phyloP scores from a whole-genome alignment of 441 rosid species.

The Manihot esculenta region DNA sequence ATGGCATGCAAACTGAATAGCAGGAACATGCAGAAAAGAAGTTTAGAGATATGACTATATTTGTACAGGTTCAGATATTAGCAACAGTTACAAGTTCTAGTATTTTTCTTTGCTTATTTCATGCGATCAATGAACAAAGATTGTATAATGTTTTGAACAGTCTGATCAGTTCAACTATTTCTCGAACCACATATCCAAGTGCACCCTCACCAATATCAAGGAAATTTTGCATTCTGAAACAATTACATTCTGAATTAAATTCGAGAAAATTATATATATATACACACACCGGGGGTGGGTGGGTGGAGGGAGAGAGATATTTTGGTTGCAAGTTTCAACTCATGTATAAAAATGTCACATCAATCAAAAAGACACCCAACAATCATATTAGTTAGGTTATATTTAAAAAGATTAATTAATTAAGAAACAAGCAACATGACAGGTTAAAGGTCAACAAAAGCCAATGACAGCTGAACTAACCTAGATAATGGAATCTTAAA shows the following conservation, averaged over 20 bases:
- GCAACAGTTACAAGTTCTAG: background rate
- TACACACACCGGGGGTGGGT: no score
- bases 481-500: no score
- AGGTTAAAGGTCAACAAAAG: no score
- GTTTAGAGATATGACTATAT: background rate
- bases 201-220: background rate
- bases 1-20: background rate
- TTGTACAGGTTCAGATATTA: background rate
- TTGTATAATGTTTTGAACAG: background rate
- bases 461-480: no score
- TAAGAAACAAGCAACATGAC: no score
- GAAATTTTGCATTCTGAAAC: background rate
- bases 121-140: background rate
- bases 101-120: background rate
- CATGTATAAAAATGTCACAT: background rate
- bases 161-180: background rate
- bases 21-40: background rate
- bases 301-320: no score
- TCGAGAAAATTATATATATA: background rate
- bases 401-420: background rate
- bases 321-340: background rate
- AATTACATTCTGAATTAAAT: background rate
- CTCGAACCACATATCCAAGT: background rate
- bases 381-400: background rate
- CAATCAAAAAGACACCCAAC: background rate